Base-by-base conservation (phyloP, 2,329 filamentous ascomycete genomes). In the Aureobasidium sp. region DNA sequence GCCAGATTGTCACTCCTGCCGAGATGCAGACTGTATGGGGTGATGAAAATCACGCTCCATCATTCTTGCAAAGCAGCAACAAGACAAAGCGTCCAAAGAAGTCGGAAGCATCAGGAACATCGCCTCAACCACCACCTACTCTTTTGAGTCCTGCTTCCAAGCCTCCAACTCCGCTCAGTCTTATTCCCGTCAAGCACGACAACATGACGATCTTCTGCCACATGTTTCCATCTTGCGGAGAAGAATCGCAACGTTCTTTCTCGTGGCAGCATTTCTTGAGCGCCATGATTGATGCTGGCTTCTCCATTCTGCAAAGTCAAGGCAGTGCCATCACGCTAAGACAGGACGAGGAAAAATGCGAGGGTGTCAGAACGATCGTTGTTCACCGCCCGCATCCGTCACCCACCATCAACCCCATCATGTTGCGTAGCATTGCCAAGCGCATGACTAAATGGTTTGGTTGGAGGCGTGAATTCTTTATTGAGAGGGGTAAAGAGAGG, bases 341-440 rank as follows among this genome's bases (percentile, higher is more conserved):
- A n/a, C 9, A 27, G 44, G 46, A 41, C n/a, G 57, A 41, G 23
- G 26, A 41, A 12, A 50, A 27, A 13, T 6, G 15, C 3, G 57
- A 60, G 29, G 39, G 42, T 17, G 46, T 51, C 26, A 34, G 37
- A 29, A 50, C 34, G 15, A 60, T 60, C 46, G 65, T 66, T 15
- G 70, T 74, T 29, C 70, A 73, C 63, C 66, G 65, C 37, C 71
- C 69, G 0, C 71, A 73, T 62, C 71, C 70, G 1, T 65, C 66
- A 3, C 60, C 68, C 0, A 67, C 57, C 7, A 65, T 72, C 23
- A 68, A 72, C 51, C 63, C 68, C 0, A 55, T 71, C 23, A 69
- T 70, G 68, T 52, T 73, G 9, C 68, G 67, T 27, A 65, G 58
- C 0, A 71, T 71, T 63, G 69, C 69, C 9, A 65, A 66, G 29